Evolutionary conservation across 306 rosid genomes (phyloP).

Genomic region (Malus asiatica): DNA sequence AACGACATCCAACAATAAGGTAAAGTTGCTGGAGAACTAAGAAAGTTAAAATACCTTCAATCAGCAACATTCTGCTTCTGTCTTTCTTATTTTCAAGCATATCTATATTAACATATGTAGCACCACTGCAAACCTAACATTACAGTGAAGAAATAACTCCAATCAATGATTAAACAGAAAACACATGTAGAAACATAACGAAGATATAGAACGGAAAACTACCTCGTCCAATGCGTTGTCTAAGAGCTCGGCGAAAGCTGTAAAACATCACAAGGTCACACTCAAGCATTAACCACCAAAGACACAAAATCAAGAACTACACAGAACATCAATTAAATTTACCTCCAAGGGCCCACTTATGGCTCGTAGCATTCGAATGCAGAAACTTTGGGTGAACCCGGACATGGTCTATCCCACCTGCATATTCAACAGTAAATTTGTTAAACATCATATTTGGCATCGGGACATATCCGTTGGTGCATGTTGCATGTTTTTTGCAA

Average conservation of each 20-base stretch:
- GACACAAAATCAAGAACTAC: not conserved
- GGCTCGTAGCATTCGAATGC: constrained; percentile 97
- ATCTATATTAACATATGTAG: constrained; percentile 77
- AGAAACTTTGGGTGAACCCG: constrained; percentile 98
- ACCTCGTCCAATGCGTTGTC: constrained; percentile 97
- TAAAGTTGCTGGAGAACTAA: not conserved
- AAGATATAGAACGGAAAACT: constrained; percentile 5
- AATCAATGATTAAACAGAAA: constrained; percentile 9
- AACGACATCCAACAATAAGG: constrained; percentile 2
- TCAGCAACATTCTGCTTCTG: constrained; percentile 55
- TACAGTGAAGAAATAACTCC: constrained; percentile 16
- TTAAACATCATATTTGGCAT: not conserved
- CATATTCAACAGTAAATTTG: constrained; percentile 9
- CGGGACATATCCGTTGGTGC: no score
- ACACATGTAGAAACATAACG: not conserved
- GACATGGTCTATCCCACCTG: constrained; percentile 94
- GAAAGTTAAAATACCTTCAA: constrained; percentile 56
- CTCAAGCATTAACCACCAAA: not conserved
- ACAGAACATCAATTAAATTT: constrained; percentile 1
- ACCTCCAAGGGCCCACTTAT: constrained; percentile 99
- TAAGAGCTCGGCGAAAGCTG: constrained; percentile 96
- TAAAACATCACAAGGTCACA: constrained; percentile 19
- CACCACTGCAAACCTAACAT: constrained; percentile 76
- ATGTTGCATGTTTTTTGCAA: no score
- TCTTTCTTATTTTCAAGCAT: constrained; percentile 70